Evolutionary conservation across 179 eudicot species (phyloP).

Genomic region (Sideroxylon spinosum): DNA sequence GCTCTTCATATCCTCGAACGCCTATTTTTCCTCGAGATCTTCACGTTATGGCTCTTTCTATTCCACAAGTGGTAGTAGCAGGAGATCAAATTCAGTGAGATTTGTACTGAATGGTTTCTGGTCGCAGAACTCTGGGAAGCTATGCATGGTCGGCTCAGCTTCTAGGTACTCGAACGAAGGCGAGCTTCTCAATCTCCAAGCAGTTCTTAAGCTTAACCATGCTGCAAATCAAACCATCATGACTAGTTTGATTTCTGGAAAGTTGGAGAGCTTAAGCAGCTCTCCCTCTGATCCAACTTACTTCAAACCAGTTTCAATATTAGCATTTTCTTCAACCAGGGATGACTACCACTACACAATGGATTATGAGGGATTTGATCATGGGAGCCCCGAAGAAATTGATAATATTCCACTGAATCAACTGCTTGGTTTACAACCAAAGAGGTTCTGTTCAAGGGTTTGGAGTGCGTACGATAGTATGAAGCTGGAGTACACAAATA

Average conservation of each 20-base stretch:
- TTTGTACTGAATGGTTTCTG: constrained; percentile 33
- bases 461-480: not conserved
- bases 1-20: not conserved
- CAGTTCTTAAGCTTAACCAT: constrained; percentile 27
- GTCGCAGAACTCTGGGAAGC: constrained; percentile 27
- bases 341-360: constrained; percentile 23
- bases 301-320: constrained; percentile 25
- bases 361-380: constrained; percentile 4
- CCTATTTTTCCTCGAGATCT: too few relatives aligned
- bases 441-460: constrained; percentile 9
- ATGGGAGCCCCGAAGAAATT: not conserved
- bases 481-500: constrained; percentile 24
- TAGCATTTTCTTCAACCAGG: not conserved
- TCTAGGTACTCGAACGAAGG: constrained; percentile 16
- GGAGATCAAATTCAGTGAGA: not conserved
- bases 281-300: constrained; percentile 14
- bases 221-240: not conserved
- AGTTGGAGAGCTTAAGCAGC: constrained; percentile 23
- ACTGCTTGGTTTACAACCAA: constrained; percentile 9
- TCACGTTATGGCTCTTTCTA: not conserved
- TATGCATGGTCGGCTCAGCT: constrained; percentile 38
- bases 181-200: constrained; percentile 13
- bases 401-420: not conserved
- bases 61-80: not conserved
- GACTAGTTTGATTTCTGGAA: constrained; percentile 25